phyloP scores from a whole-genome alignment of 768 basidiomycete genomes.

The Rhizopogon roseolus region DNA sequence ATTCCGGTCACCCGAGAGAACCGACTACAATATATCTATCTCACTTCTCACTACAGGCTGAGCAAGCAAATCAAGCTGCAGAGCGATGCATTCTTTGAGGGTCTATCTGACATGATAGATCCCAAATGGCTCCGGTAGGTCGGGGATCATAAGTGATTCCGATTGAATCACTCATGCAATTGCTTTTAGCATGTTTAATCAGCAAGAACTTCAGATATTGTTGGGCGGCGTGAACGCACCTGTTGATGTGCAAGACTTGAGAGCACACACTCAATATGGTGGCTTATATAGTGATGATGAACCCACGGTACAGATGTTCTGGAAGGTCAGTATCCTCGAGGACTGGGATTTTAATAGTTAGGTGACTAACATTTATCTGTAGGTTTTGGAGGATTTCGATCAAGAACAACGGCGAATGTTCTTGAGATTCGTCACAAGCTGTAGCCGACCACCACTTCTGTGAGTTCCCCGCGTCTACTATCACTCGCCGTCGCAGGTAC shows the following conservation, averaged over 20 bases:
- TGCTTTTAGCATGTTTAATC: constrained; percentile 85
- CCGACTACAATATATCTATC: constrained; percentile 82
- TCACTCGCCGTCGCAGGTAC: background rate
- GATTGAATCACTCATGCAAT: constrained; percentile 4
- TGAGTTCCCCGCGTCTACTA: constrained; percentile 31
- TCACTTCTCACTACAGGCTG: constrained; percentile 84
- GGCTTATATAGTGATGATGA: constrained; percentile 72
- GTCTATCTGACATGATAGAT: constrained; percentile 89
- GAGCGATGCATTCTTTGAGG: constrained; percentile 85
- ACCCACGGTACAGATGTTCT: constrained; percentile 72
- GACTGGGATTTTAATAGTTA: background rate
- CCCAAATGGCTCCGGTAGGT: constrained; percentile 76
- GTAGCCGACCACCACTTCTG: constrained; percentile 84
- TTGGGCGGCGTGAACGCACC: constrained; percentile 85
- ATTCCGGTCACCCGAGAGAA: constrained; percentile 87
- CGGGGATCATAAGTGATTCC: background rate
- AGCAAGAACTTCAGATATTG: constrained; percentile 89
- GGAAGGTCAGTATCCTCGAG: constrained; percentile 50
- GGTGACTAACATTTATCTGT: background rate
- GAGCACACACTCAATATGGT: constrained; percentile 74
- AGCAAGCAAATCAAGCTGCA: constrained; percentile 86
- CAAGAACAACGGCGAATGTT: constrained; percentile 76
- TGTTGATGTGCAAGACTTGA: constrained; percentile 80
- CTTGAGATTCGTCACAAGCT: constrained; percentile 90
- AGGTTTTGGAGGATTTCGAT: constrained; percentile 77